Conservation (phyloP, 768 basidiomycete species). For the Rhizopogon rudus region DNA sequence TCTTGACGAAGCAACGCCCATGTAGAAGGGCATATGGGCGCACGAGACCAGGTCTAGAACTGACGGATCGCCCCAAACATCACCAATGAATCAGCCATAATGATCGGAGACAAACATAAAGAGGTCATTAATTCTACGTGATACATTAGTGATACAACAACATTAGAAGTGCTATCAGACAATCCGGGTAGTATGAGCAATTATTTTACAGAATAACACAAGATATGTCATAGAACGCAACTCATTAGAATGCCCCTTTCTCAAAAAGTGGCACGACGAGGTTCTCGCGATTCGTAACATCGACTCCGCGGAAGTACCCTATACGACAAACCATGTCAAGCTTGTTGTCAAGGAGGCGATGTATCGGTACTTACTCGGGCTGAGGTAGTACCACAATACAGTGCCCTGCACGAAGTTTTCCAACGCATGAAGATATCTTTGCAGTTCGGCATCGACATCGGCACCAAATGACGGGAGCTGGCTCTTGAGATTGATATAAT, state of each 20-base stretch:
- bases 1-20: background rate
- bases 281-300: slow-evolving; percentile 24
- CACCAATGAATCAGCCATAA: background rate
- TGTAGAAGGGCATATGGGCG: background rate
- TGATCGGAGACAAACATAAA: background rate
- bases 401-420: slow-evolving; percentile 36
- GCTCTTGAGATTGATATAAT: slow-evolving; percentile 28
- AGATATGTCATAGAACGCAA: slow-evolving; percentile 1
- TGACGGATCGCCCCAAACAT: background rate
- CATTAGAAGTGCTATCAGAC: slow-evolving; percentile 3
- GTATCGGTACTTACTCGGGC: slow-evolving; percentile 26
- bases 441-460: slow-evolving; percentile 29
- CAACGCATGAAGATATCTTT: slow-evolving; percentile 27
- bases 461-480: slow-evolving; percentile 30
- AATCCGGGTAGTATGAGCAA: slow-evolving; percentile 9
- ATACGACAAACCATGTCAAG: slow-evolving; percentile 6
- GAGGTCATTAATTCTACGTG: background rate
- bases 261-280: slow-evolving; percentile 26
- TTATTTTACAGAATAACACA: slow-evolving; percentile 20
- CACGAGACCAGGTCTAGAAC: background rate
- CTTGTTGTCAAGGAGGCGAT: slow-evolving; percentile 1
- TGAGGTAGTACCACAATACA: slow-evolving; percentile 35
- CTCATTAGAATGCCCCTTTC: slow-evolving; percentile 17
- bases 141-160: slow-evolving; percentile 13
- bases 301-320: slow-evolving; percentile 31